Evolutionary conservation across 2,329 filamentous ascomycete species (phyloP).

Genomic region (Exophiala aquamarina): DNA sequence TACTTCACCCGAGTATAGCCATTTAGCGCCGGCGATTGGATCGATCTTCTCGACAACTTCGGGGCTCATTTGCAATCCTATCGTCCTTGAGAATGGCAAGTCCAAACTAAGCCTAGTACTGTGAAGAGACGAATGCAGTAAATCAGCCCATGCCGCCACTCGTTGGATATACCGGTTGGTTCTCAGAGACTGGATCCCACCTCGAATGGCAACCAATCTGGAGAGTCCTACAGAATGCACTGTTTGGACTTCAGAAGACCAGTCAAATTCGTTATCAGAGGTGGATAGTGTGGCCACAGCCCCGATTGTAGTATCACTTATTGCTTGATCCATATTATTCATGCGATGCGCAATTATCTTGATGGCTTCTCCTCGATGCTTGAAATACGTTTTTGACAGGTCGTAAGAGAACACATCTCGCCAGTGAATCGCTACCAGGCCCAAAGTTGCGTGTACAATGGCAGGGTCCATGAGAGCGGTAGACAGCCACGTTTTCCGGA

Average conservation of each 20-base stretch:
- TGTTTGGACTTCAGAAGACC: slow-evolving; percentile 8
- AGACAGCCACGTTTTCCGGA: slow-evolving; percentile 18
- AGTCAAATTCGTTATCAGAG: slow-evolving; percentile 20
- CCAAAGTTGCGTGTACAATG: slow-evolving; percentile 19
- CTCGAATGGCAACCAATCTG: slow-evolving; percentile 10
- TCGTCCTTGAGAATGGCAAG: not conserved
- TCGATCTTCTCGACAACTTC: not conserved
- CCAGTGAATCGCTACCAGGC: slow-evolving; percentile 18
- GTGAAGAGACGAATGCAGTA: slow-evolving; percentile 15
- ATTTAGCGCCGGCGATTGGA: not conserved
- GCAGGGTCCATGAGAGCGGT: slow-evolving; percentile 17
- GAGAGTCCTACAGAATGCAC: slow-evolving; percentile 11
- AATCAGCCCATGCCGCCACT: slow-evolving; percentile 18
- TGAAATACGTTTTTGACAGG: slow-evolving; percentile 14
- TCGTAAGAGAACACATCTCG: slow-evolving; percentile 14
- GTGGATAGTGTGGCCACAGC: slow-evolving; percentile 18
- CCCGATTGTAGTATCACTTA: slow-evolving; percentile 14
- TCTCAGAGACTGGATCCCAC: slow-evolving; percentile 13
- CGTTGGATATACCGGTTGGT: slow-evolving; percentile 14
- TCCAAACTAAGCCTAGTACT: slow-evolving; percentile 9
- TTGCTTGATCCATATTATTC: slow-evolving; percentile 5
- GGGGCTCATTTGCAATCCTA: slow-evolving; percentile 1
- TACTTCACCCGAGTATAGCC: not conserved
- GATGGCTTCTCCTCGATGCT: slow-evolving; percentile 20
- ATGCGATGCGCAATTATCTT: slow-evolving; percentile 10